A percentile compares a stretch with the other conserved stretches of the same genome.
Conservation (phyloP, 768 basidiomycete species). For the Lactifluus subvellereus region DNA sequence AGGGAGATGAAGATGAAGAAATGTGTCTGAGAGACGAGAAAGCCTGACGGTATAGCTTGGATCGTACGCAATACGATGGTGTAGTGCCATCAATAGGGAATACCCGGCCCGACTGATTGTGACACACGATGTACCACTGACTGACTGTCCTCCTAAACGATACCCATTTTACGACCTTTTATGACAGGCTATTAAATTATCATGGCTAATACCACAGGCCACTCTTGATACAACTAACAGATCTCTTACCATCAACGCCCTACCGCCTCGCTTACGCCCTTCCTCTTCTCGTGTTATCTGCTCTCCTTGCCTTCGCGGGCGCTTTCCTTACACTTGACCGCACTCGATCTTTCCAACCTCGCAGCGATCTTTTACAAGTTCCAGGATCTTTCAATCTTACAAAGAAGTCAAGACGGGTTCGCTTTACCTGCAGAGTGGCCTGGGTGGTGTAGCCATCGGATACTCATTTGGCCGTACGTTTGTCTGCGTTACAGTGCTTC, state of each 20-base stretch:
- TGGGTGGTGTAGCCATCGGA: conserved; percentile 56
- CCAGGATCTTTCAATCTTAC: conserved; percentile 23
- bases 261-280: conserved; percentile 52
- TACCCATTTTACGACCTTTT: not conserved
- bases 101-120: not conserved
- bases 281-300: conserved; percentile 54
- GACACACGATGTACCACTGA: not conserved
- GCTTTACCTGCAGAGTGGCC: conserved; percentile 51
- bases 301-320: conserved; percentile 59
- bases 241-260: conserved; percentile 43
- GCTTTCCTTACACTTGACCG: conserved; percentile 67
- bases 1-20: not conserved
- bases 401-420: conserved; percentile 29
- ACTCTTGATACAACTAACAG: conserved; percentile 9
- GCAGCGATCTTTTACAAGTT: conserved; percentile 31
- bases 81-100: not conserved
- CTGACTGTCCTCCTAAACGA: not conserved
- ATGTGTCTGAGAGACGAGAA: not conserved
- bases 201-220: conserved; percentile 9
- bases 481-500: conserved; percentile 8
- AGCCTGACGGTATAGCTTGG: not conserved
- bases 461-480: conserved; percentile 55
- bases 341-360: conserved; percentile 52
- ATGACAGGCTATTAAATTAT: conserved; percentile 1
- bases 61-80: not conserved